phyloP scores from a whole-genome alignment of 352 stramenopile species.

The Globisporangium irregulare region DNA sequence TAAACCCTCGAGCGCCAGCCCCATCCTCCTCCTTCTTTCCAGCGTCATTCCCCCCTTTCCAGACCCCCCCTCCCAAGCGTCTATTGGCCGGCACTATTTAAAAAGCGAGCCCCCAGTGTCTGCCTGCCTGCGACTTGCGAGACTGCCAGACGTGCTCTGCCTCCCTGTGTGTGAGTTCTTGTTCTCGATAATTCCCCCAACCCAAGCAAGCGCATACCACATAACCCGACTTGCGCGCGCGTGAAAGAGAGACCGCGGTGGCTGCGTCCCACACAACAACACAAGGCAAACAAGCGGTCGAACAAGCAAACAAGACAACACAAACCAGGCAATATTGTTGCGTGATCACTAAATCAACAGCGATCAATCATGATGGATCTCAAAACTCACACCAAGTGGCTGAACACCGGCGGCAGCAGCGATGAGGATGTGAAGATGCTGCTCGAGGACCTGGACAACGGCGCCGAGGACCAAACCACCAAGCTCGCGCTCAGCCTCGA shows the following conservation, averaged over 20 bases:
- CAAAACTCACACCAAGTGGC: slow-evolving; percentile 1
- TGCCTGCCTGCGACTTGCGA: background rate
- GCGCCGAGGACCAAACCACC: background rate
- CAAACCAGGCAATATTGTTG: background rate
- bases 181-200: background rate
- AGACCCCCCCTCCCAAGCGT: background rate
- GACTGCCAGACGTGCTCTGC: background rate
- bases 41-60: background rate
- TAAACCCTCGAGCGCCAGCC: background rate
- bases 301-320: too few relatives aligned
- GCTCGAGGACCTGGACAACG: slow-evolving; percentile 10
- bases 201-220: background rate
- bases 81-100: slow-evolving; percentile 5
- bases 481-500: slow-evolving; percentile 16
- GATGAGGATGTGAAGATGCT: slow-evolving; percentile 15
- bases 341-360: background rate
- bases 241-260: background rate
- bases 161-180: background rate
- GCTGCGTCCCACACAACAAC: background rate
- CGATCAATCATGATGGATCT: slow-evolving; percentile 14
- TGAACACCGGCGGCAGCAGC: background rate
- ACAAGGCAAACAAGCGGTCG: background rate
- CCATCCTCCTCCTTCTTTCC: slow-evolving; percentile 3
- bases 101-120: background rate
- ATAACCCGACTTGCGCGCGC: background rate